Evolutionary conservation across 73 alveolate species (phyloP), one percentile per base, ranked within the genome.

Genomic region (Paramecium tetraurelia): DNA sequence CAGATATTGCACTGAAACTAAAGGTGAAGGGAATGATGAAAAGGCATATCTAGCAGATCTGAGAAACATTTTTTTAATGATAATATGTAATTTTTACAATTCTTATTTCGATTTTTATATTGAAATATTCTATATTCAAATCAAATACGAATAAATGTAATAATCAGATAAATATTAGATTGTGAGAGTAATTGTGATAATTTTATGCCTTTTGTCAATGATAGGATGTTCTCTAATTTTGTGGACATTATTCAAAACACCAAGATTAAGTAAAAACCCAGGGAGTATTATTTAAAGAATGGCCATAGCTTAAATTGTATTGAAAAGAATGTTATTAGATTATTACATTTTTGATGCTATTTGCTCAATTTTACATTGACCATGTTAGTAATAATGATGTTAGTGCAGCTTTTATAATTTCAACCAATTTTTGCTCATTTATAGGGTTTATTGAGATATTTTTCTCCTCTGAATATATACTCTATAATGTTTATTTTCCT

Each of bases 211-310:
- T n/a, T 35, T 80, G 20, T 80, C 90, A 14, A 44, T 80, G 43
- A 24, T 22, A 3, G 90, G 90, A 18, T 80, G 90, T 41, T 11
- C 57, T 12, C 14, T 80, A 20, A 80, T 80, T 24, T 18, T 80
- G 46, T 80, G 90, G 90, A 80, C 90, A 48, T 22, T 80, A 44
- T 24, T 20, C 70, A 80, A 80, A 44, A 80, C 90, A 80, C 90
- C 90, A 2, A 41, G 75, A 44, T 27, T 80, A 27, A 44, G 63
- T 20, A 80, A 80, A 46, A 80, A 80, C 38, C 90, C 90, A 44
- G 90, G 90, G 36, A 31, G 63, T 14, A 80, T 80, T 8, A 80
- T 80, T 3, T n/a, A 43, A 24, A 80, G 90, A 80, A 80, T 80
- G 46, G 22, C 76, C 41, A 80, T 80, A 2, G 43, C 75, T 4